These are phyloP conservation scores for Lolium rigidum DNA, from an alignment of 176 grass and related monocot species.

Conservation along the genomic window DNA sequence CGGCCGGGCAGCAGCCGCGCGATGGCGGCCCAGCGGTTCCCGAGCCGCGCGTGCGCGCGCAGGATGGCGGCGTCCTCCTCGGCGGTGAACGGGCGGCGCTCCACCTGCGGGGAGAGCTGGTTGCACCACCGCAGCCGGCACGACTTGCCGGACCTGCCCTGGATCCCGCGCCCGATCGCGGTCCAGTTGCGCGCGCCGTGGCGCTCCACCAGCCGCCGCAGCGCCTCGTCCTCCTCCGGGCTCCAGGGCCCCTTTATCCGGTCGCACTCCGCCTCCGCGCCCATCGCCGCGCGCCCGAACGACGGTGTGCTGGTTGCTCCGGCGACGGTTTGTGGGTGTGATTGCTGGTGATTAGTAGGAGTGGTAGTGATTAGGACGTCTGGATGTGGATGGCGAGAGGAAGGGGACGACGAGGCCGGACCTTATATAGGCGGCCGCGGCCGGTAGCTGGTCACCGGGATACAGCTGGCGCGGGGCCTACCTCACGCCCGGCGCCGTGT, in stretches of 20 bases:
- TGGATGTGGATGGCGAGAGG: constrained; percentile 35
- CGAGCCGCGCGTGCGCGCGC: constrained; percentile 67
- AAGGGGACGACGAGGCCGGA: constrained; percentile 10
- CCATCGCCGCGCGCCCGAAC: constrained; percentile 27
- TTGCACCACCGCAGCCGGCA: constrained; percentile 98
- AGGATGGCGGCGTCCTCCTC: constrained; percentile 88
- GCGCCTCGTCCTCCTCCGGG: constrained; percentile 91
- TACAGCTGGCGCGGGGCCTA: constrained; percentile 57
- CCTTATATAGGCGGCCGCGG: constrained; percentile 43
- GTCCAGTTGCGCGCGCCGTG: constrained; percentile 97
- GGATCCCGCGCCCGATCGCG: constrained; percentile 73
- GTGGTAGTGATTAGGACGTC: constrained; percentile 38
- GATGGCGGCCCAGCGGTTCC: constrained; percentile 97
- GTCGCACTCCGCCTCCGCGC: constrained; percentile 49
- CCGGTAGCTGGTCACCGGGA: constrained; percentile 38
- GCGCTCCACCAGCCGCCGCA: constrained; percentile 69
- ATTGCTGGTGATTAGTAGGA: background rate
- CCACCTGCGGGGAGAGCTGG: constrained; percentile 95
- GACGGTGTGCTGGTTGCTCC: too few relatives aligned
- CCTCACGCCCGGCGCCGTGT: constrained; percentile 42
- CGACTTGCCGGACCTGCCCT: constrained; percentile 90
- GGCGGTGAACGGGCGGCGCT: constrained; percentile 88
- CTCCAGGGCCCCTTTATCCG: constrained; percentile 97
- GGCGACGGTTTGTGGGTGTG: background rate
- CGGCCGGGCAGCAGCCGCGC: constrained; percentile 77